These are phyloP conservation scores for Stropharia rugosoannulata DNA, from an alignment of 768 basidiomycete species.

Conservation along the genomic window DNA sequence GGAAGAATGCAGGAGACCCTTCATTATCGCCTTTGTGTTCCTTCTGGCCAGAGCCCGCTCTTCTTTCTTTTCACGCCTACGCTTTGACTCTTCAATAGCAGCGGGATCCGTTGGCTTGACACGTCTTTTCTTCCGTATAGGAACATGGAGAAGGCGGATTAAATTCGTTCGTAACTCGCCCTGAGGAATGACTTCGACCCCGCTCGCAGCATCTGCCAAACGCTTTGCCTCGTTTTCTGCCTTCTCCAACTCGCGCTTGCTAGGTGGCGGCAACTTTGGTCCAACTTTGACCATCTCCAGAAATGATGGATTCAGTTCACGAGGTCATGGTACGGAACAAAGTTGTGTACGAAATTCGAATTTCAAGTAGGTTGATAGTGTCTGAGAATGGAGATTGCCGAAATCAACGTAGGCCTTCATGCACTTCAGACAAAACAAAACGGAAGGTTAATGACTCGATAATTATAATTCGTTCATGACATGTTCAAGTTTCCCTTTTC, in stretches of 20 bases:
- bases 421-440: background rate
- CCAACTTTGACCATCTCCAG: constrained; percentile 17
- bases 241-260: constrained; percentile 9
- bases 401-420: background rate
- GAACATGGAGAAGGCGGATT: background rate
- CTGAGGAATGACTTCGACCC: constrained; percentile 9
- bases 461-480: no score
- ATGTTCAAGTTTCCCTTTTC: no score
- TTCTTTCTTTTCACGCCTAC: constrained; percentile 16
- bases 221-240: constrained; percentile 15
- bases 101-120: constrained; percentile 5
- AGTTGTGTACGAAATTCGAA: background rate
- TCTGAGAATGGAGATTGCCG: background rate
- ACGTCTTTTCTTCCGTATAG: constrained; percentile 9
- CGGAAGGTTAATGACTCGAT: no score
- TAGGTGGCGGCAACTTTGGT: constrained; percentile 12
- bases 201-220: constrained; percentile 7
- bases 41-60: constrained; percentile 15
- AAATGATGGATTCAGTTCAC: background rate
- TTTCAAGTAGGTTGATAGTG: background rate
- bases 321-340: constrained; percentile 2
- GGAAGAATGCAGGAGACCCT: constrained; percentile 8
- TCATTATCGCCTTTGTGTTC: constrained; percentile 12
- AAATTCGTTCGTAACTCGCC: constrained; percentile 4
- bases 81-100: constrained; percentile 12